phyloP scores from a whole-genome alignment of 495 filamentous ascomycete genomes.

The Aspergillus asperescens region DNA sequence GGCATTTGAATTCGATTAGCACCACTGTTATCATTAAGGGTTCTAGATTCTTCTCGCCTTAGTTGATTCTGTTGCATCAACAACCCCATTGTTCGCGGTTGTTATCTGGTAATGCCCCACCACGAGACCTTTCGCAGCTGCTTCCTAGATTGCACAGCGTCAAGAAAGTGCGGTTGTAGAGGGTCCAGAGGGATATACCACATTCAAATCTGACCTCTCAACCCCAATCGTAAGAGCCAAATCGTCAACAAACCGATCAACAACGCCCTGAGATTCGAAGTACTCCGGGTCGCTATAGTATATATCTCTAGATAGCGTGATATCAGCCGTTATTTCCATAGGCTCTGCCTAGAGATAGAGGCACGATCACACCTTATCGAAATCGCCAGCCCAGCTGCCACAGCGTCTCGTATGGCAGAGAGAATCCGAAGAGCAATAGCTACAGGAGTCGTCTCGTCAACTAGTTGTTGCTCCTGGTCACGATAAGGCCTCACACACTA shows the following conservation, averaged over 20 bases:
- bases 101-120: conserved; percentile 48
- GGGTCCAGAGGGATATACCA: conserved; percentile 36
- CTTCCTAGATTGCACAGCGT: conserved; percentile 37
- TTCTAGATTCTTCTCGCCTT: conserved; percentile 9
- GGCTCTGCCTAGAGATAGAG: not conserved
- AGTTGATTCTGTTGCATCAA: conserved; percentile 19
- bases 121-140: conserved; percentile 68
- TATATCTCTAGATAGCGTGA: conserved; percentile 58
- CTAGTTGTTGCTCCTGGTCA: not conserved
- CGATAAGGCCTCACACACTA: conserved; percentile 37
- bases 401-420: conserved; percentile 62
- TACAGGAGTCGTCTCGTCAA: conserved; percentile 15
- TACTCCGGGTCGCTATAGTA: conserved; percentile 82
- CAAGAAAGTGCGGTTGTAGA: not conserved
- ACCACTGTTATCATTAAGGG: too few species aligned
- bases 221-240: conserved; percentile 65
- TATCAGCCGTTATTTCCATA: not conserved
- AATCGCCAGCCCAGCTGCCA: conserved; percentile 55
- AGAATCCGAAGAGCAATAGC: conserved; percentile 63
- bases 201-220: conserved; percentile 32
- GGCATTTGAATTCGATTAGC: not conserved
- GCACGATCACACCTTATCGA: conserved; percentile 65
- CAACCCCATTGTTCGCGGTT: conserved; percentile 17
- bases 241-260: conserved; percentile 77
- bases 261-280: conserved; percentile 68